Evolutionary conservation across 2,329 filamentous ascomycete genomes (phyloP), one percentile per base, ranked within the genome.

Genomic region (Grosmannia serpens): DNA sequence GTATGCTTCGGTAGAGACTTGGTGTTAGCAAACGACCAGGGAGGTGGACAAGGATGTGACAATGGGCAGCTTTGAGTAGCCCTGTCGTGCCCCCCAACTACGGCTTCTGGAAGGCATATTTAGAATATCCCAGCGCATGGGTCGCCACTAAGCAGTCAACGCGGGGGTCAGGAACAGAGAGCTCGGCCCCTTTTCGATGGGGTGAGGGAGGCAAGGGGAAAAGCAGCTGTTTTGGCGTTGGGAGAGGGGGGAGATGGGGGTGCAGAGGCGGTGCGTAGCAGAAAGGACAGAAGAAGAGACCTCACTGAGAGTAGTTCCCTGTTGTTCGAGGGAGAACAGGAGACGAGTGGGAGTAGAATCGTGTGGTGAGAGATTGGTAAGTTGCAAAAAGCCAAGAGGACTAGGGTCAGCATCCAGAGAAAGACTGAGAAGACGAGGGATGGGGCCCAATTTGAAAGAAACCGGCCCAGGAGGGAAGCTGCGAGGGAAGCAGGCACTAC

Each of bases 131-230:
- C 47, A 26, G 10, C 47, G 24, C 24, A 24, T 27, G 47, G 47
- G 47, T 47, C 31, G 29, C 29, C 50, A 22, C 50, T 35, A n/a
- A 3, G 24, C 50, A 53, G 50, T 29, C 50, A 53, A 24, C 31
- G 29, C 29, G 50, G 27, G 50, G 31, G 50, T 35, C 26, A 24
- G 54, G 20, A 35, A 51, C 55, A 35, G 46, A 31, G 31, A 44
- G 55, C 20, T 22, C 31, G 47, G 17, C 59, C 57, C 54, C 55
- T 61, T 44, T 52, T 56, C 26, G 22, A 38, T 61, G 57, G 60
- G 57, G 53, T 59, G 59, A 58, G 35, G 52, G 60, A 55, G 57
- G 52, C 52, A 41, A 61, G 8, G 13, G 10, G 29, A 58, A 58
- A 55, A 60, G 56, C 58, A 58, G 60, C 58, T 58, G 58, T 59